These are phyloP conservation scores for Tolypocladium ophioglossoides DNA, from an alignment of 2,329 filamentous ascomycete genomes.

Conservation along the genomic window DNA sequence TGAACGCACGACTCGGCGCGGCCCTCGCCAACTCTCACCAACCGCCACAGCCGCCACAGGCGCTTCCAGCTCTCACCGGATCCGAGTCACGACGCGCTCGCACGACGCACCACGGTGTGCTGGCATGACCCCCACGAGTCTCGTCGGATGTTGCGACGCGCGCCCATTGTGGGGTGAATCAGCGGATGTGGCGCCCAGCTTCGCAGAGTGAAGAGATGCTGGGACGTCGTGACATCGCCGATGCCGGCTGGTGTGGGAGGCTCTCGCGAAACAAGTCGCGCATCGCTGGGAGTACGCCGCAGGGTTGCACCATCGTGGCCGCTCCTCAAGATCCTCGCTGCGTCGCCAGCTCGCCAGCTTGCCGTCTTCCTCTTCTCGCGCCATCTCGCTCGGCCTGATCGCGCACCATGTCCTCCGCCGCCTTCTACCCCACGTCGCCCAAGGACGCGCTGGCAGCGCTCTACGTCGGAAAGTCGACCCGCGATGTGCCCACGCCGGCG, in stretches of 20 bases:
- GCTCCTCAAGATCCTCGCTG: neutral
- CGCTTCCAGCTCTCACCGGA: no score
- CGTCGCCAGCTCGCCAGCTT: neutral
- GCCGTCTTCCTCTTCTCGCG: neutral
- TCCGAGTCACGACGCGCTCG: no score
- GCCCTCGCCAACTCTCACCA: no score
- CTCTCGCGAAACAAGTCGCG: no score
- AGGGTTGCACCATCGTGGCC: neutral
- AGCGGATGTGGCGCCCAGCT: neutral
- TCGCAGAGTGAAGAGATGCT: neutral
- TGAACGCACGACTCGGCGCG: no score
- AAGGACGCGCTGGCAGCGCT: conserved; percentile 10
- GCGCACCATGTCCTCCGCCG: conserved; percentile 9
- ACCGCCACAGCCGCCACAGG: no score
- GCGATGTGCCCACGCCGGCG: conserved; percentile 53
- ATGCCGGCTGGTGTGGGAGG: neutral
- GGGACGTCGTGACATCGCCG: neutral
- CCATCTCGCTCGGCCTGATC: neutral
- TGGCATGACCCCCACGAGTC: neutral
- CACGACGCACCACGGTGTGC: no score
- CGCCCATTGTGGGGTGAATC: neutral
- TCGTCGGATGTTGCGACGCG: neutral
- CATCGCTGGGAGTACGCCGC: neutral
- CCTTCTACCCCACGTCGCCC: conserved; percentile 13
- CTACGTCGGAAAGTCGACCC: conserved; percentile 46